Conservation (phyloP, 2,329 filamentous ascomycete genomes). For the Cyphellophora attinorum region DNA sequence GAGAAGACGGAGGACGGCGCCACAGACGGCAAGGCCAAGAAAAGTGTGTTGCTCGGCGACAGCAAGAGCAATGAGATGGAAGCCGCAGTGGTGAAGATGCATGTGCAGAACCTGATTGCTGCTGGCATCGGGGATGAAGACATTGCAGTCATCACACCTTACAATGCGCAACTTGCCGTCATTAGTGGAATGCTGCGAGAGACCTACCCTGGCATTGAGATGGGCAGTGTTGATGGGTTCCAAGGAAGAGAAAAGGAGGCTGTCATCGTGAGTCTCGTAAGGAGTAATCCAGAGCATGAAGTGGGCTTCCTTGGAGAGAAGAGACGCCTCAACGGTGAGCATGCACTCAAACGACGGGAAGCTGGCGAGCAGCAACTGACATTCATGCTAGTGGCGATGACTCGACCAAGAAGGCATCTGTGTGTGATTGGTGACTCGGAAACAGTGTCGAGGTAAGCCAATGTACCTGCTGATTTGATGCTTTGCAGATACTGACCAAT, state of each 20-base stretch:
- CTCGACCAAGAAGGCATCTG: constrained; percentile 78
- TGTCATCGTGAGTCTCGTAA: constrained; percentile 83
- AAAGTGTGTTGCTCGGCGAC: constrained; percentile 49
- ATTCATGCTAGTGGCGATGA: constrained; percentile 74
- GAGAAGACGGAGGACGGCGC: constrained; percentile 67
- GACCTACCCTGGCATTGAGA: constrained; percentile 70
- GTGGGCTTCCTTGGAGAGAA: constrained; percentile 92
- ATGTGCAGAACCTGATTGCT: constrained; percentile 63
- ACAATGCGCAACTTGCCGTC: constrained; percentile 84
- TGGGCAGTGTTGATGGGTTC: constrained; percentile 96
- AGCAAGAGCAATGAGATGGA: constrained; percentile 93
- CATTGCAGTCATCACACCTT: constrained; percentile 89
- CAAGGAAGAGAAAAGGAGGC: constrained; percentile 96
- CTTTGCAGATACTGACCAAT: background rate
- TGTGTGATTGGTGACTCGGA: constrained; percentile 91
- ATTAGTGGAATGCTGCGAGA: constrained; percentile 70
- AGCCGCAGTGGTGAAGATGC: constrained; percentile 66
- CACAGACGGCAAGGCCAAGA: constrained; percentile 41
- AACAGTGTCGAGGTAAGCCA: constrained; percentile 70
- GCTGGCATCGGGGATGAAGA: constrained; percentile 74
- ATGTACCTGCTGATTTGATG: background rate
- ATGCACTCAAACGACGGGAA: constrained; percentile 3
- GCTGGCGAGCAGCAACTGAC: constrained; percentile 8
- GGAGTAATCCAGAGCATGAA: constrained; percentile 77
- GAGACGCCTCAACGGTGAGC: constrained; percentile 78